Evolutionary conservation across 1,284 basidiomycete genomes (phyloP), one percentile per base, ranked within the genome.

Genomic region (Leccinum huronense): DNA sequence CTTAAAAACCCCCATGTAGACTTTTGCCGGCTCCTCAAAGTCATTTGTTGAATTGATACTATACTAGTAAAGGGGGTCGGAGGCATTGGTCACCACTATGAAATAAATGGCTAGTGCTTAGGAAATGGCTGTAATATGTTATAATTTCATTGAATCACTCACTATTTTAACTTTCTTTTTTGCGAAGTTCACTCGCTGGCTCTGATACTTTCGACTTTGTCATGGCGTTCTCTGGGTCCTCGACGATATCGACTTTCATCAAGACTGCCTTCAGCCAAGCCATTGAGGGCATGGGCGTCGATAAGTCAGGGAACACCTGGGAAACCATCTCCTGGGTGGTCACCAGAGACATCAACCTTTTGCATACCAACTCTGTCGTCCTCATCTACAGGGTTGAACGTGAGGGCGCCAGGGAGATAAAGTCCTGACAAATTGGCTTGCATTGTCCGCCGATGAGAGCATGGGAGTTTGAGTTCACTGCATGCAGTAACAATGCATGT

Each of bases 381-480:
- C 2, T 59, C 2, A 63, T 64, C 10, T 63, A 45, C 36, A 27
- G 38, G n/a, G 23, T 27, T 27, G 60, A 63, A n/a, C 8, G 57
- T 2, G 23, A 31, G 1, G 31, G 8, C 3, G 10, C 2, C 3
- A 48, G 45, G 19, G 51, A 54, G 27, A 57, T 64, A 3, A 2
- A 27, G 23, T 63, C 48, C 11, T 19, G 63, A 4, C 51, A 56
- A 5, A 63, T 64, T 19, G 40, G 45, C 1, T n/a, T 59, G 9
- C 63, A 64, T 16, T 36, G 3, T 5, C 61, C 61, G 0, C 61
- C 57, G 1, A 7, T 48, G 7, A 31, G 63, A 14, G 33, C 31
- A 4, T 65, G 64, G 62, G 63, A 63, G 1, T 5, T 57, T 7
- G 64, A 65, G 11, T 65, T 65, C n/a, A 14, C 2, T 1, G 19